A percentile compares a stretch with the other conserved stretches of the same genome.
phyloP scores from a whole-genome alignment of 2,329 filamentous ascomycete genomes.

The Fusarium austroafricanum region DNA sequence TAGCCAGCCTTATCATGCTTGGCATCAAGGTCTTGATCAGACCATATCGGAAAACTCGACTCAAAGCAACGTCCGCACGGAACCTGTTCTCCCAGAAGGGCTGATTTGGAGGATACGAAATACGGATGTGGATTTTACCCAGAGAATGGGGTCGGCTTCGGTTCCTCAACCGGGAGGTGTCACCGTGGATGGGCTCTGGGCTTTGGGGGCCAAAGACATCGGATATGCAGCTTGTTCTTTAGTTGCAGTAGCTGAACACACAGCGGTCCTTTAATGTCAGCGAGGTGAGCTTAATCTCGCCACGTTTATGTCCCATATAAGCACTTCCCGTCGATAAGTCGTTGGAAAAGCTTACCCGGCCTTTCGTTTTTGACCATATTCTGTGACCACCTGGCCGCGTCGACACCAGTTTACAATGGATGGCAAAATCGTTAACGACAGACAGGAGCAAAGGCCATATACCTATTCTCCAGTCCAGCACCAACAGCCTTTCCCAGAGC shows the following conservation, averaged over 20 bases:
- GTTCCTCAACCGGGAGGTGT: background rate
- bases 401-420: constrained; percentile 10
- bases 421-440: background rate
- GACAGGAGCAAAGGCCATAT: background rate
- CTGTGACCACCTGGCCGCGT: background rate
- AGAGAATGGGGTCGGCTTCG: background rate
- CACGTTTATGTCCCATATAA: constrained; percentile 6
- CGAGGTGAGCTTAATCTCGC: background rate
- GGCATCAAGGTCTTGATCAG: background rate
- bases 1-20: background rate
- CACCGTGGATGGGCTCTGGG: background rate
- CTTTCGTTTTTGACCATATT: background rate
- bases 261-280: background rate
- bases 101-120: too few relatives aligned
- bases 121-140: background rate
- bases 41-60: background rate
- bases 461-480: background rate
- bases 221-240: constrained; percentile 12
- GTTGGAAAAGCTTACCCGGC: background rate
- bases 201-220: background rate
- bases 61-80: too few relatives aligned
- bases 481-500: constrained; percentile 2
- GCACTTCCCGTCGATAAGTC: background rate
- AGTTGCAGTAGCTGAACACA: constrained; percentile 8
- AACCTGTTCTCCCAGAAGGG: background rate